Evolutionary conservation across 2,329 filamentous ascomycete species (phyloP), one percentile per base, ranked within the genome.

Genomic region (Penicillium sp.): DNA sequence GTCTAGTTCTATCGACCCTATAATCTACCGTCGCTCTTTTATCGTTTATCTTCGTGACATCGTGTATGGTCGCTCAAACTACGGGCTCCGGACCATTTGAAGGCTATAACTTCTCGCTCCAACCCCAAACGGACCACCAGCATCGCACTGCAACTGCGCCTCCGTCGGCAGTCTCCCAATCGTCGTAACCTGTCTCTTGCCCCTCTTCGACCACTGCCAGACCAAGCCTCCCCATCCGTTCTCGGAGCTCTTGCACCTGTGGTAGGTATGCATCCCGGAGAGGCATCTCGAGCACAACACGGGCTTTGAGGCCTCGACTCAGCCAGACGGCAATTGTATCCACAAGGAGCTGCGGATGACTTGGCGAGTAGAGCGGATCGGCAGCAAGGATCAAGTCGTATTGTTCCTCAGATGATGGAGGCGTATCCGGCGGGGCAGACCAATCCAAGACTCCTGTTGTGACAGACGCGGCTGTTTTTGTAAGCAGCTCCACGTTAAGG

Each of bases 361-460:
- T 85, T 53, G 93, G 85, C 50, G 93, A 92, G 77, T 98, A 98
- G 21, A 99, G 81, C 0, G 92, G 86, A 75, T 99, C 95, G 3
- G 94, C 92, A 2, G 88, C 92, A 3, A 99, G 83, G 48, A 98
- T 87, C 58, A 97, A 80, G 82, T 90, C 75, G 66, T 79, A 83
- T 48, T 72, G 75, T 46, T 77, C 75, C 26, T 75, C 69, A 6
- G 69, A 65, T 2, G 71, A 66, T 17, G 73, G 72, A 8, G 70
- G 69, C 5, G 70, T 64, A 17, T 70, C 61, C 0, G 72, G 73
- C 19, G 68, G 62, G 29, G 78, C 67, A 21, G 79, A 79, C 93
- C 93, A 97, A 44, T 92, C 91, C 58, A 98, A 79, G 3, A 89
- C 80, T 0, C 88, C 90, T 0, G 87, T 87, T 0, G 83, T 84